These are phyloP conservation scores for Penicillium sp. DNA, from an alignment of 2,329 filamentous ascomycete genomes.

Conservation along the genomic window DNA sequence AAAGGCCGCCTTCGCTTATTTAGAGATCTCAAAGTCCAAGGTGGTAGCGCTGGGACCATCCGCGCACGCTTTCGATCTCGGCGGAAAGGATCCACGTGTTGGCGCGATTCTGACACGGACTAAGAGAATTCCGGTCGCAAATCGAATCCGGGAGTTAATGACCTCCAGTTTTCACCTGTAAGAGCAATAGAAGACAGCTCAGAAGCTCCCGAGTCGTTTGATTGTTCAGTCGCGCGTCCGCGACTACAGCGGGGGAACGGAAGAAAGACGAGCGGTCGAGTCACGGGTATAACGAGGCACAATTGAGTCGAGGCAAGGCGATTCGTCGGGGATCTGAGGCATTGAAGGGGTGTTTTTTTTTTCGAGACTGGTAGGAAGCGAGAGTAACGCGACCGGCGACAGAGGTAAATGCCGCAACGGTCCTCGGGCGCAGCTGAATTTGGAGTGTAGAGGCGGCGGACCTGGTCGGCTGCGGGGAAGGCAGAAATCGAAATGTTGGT, in stretches of 20 bases:
- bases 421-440: constrained; percentile 19
- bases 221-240: constrained; percentile 22
- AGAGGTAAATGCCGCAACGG: constrained; percentile 25
- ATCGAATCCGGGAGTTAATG: background rate
- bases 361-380: background rate
- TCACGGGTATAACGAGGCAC: constrained; percentile 23
- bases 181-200: background rate
- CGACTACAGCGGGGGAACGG: constrained; percentile 21
- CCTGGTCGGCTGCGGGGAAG: constrained; percentile 24
- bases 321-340: constrained; percentile 15
- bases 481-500: constrained; percentile 5
- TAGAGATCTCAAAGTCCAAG: constrained; percentile 11
- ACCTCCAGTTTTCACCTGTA: constrained; percentile 1
- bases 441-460: constrained; percentile 22
- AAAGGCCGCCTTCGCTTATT: constrained; percentile 1
- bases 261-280: constrained; percentile 14
- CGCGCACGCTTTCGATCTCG: constrained; percentile 13
- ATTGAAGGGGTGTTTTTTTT: constrained; percentile 19
- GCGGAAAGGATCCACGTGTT: constrained; percentile 17
- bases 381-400: constrained; percentile 13
- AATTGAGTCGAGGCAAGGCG: constrained; percentile 20
- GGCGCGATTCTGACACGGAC: constrained; percentile 5
- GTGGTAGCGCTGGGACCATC: constrained; percentile 21
- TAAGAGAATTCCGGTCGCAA: constrained; percentile 10
- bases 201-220: background rate